phyloP scores from a whole-genome alignment of 2,329 filamentous ascomycete species.

The Beauveria brongniartii region DNA sequence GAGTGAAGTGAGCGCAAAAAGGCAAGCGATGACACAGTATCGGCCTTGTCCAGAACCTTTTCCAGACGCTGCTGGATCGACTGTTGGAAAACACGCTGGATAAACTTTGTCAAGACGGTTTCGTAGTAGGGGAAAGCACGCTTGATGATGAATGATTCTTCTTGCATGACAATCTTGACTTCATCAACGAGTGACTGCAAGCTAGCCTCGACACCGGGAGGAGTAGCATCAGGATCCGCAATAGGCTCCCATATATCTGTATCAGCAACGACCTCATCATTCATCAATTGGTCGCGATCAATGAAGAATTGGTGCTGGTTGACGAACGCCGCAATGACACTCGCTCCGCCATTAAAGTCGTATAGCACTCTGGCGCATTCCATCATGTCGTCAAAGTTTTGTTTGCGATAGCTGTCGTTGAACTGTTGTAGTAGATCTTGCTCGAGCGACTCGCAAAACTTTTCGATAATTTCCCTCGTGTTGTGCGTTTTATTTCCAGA shows the following conservation, averaged over 20 bases:
- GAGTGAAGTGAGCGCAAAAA: slow-evolving; percentile 88
- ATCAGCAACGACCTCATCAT: slow-evolving; percentile 72
- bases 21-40: slow-evolving; percentile 81
- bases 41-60: slow-evolving; percentile 91
- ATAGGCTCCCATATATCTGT: slow-evolving; percentile 80
- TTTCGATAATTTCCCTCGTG: slow-evolving; percentile 86
- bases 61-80: slow-evolving; percentile 94
- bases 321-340: slow-evolving; percentile 91
- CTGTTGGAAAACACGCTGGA: slow-evolving; percentile 95
- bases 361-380: slow-evolving; percentile 90
- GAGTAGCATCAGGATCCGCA: slow-evolving; percentile 88
- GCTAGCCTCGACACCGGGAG: slow-evolving; percentile 84
- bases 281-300: slow-evolving; percentile 83
- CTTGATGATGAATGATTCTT: slow-evolving; percentile 95
- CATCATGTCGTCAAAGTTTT: slow-evolving; percentile 97
- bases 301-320: slow-evolving; percentile 99
- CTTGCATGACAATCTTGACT: slow-evolving; percentile 90
- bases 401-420: slow-evolving; percentile 89
- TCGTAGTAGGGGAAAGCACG: slow-evolving; percentile 95
- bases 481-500: slow-evolving; percentile 47
- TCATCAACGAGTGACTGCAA: slow-evolving; percentile 89
- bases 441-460: slow-evolving; percentile 91
- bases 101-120: slow-evolving; percentile 83
- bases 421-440: slow-evolving; percentile 94
- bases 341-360: slow-evolving; percentile 93